Evolutionary conservation across 306 rosid species (phyloP).

Genomic region (Spatholobus suberectus): DNA sequence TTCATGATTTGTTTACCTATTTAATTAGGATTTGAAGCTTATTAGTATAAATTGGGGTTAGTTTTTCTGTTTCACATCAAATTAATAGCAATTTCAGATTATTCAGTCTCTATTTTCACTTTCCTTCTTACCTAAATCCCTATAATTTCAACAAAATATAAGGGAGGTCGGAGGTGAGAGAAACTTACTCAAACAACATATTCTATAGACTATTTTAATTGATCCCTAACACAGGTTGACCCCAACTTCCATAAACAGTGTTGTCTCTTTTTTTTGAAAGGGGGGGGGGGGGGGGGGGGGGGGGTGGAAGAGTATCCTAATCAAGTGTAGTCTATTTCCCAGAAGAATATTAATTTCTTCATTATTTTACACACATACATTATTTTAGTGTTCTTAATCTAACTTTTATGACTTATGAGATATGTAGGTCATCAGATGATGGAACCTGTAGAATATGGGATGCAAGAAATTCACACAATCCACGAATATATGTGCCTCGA

Average conservation of each 20-base stretch:
- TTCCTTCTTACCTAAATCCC: too few relatives aligned
- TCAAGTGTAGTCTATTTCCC: conserved; percentile 4
- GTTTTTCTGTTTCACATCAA: too few relatives aligned
- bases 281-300: not conserved
- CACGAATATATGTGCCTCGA: conserved; percentile 73
- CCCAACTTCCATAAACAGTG: not conserved
- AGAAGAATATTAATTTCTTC: conserved; percentile 22
- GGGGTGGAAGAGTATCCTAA: not conserved
- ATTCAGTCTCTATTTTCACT: too few relatives aligned
- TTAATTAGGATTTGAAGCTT: too few relatives aligned
- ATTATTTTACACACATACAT: not conserved
- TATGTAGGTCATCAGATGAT: conserved; percentile 83
- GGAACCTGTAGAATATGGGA: conserved; percentile 97
- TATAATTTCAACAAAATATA: too few relatives aligned
- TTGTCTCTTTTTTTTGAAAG: not conserved
- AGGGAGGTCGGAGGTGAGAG: too few relatives aligned
- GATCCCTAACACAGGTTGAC: too few relatives aligned
- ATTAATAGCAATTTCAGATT: too few relatives aligned
- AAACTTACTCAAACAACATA: too few relatives aligned
- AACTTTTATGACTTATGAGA: conserved; percentile 31
- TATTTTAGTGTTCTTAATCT: conserved; percentile 10
- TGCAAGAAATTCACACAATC: conserved; percentile 74
- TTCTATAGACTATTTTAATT: too few relatives aligned
- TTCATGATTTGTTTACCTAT: too few relatives aligned
- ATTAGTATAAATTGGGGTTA: too few relatives aligned